These are phyloP conservation scores for Allomyces javanicus DNA, from an alignment of 192 early-diverging fungal genomes.

Conservation along the genomic window DNA sequence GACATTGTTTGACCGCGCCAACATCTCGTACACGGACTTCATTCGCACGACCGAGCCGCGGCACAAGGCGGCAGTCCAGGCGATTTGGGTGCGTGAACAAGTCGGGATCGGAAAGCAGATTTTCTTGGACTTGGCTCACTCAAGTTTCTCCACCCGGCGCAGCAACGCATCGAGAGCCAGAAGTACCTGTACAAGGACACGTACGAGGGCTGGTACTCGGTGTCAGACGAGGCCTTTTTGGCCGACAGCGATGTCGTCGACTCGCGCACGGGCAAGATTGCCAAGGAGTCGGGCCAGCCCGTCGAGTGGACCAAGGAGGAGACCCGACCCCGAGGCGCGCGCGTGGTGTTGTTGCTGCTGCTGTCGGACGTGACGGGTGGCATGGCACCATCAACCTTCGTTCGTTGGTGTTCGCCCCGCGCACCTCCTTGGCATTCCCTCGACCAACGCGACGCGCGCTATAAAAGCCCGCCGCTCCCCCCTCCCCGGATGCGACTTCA, in stretches of 20 bases:
- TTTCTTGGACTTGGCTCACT: neutral
- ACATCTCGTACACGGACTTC: conserved; percentile 57
- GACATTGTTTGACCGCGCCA: conserved; percentile 46
- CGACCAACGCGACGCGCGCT: too few relatives aligned
- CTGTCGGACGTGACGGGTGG: too few relatives aligned
- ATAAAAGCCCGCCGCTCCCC: too few relatives aligned
- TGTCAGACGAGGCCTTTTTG: conserved; percentile 86
- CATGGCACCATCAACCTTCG: too few relatives aligned
- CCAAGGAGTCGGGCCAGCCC: conserved; percentile 61
- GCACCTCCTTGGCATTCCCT: too few relatives aligned
- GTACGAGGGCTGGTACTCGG: conserved; percentile 86
- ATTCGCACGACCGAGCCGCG: conserved; percentile 67
- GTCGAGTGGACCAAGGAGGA: conserved; percentile 82
- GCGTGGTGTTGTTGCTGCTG: too few relatives aligned
- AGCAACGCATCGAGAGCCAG: conserved; percentile 35
- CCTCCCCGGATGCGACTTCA: too few relatives aligned
- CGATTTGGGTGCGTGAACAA: conserved; percentile 45
- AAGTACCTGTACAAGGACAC: conserved; percentile 78
- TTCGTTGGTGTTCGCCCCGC: too few relatives aligned
- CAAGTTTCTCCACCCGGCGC: too few relatives aligned
- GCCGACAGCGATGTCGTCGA: neutral
- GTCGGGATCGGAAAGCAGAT: neutral
- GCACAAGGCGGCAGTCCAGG: conserved; percentile 46
- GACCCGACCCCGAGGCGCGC: too few relatives aligned
- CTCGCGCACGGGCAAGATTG: conserved; percentile 5